Base-by-base conservation (phyloP, 768 basidiomycete genomes). In the Kwoniella bestiolae region DNA sequence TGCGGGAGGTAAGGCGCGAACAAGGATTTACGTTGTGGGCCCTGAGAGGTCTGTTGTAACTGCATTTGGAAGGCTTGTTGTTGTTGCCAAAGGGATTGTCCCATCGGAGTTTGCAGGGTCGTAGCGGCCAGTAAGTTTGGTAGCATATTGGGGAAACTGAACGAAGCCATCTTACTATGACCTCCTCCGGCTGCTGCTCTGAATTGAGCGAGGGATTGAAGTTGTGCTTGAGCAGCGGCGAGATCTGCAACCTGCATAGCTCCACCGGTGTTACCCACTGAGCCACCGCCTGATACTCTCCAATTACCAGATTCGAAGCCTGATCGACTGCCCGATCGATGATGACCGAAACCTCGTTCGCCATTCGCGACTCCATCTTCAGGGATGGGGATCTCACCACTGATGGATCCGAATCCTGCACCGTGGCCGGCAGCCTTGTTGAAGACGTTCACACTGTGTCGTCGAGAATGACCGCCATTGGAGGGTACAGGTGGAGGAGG, bases 1-100 rank as follows among this genome's bases (percentile, higher is more conserved):
- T 97, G 94, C 56, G 96, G 96, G 67, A 99, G 88, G 80, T 99
- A 99, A 60, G 96, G 96, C 64, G 95, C 95, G 80, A 99, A 99
- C 41, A 99, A 86, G 49, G 93, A 97, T 84, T 98, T 98, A 82
- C 96, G 90, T 82, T 96, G 93, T 34, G 94, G 94, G 23, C 79
- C 79, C 68, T 94, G 91, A 72, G 82, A 90, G 14, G 89, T 89
- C 77, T 96, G 94, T 77, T 95, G 93, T 23, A 97, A 85, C 77
- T 96, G 94, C 63, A 91, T 90, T 74, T 83, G 94, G 84, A 96
- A 95, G 71, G 94, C 73, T 91, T 94, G 93, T 70, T 94, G 91
- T 75, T 95, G 93, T 77, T 95, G 94, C 66, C 94, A 86, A 25
- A 94, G 82, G 34, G 78, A 80, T 89, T 93, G 79, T 89, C 78